Conservation (phyloP, 495 filamentous ascomycete species). For the Penicillium coffeae region DNA sequence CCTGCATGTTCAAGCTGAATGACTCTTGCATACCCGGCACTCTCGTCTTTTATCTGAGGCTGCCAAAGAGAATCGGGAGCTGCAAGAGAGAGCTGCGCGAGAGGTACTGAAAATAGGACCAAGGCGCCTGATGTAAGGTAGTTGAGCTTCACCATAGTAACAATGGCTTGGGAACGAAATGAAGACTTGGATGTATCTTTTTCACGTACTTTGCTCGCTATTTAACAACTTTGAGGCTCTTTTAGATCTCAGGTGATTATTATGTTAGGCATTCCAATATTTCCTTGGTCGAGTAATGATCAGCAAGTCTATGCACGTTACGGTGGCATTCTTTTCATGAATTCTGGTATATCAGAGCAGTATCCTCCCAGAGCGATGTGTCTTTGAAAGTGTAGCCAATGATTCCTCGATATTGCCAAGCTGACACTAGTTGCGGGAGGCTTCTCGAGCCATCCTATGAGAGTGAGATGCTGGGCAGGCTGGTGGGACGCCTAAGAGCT, state of each 20-base stretch:
- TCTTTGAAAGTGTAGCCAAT: too few species aligned
- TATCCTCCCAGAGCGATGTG: too few species aligned
- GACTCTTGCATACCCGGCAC: background rate
- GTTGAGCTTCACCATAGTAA: background rate
- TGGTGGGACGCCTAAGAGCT: too few species aligned
- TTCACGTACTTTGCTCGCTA: background rate
- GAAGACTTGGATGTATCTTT: background rate
- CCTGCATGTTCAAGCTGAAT: slow-evolving; percentile 1
- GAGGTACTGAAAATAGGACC: too few species aligned
- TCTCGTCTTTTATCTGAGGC: background rate
- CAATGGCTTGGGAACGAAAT: background rate
- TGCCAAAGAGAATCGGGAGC: background rate
- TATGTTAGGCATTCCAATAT: background rate
- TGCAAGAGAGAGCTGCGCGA: background rate
- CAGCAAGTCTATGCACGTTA: background rate
- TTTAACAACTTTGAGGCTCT: background rate
- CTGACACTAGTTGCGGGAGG: too few species aligned
- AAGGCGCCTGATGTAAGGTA: too few species aligned
- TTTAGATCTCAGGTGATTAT: background rate
- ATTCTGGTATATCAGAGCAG: too few species aligned
- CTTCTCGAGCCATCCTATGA: too few species aligned
- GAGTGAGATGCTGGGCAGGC: too few species aligned
- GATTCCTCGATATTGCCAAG: too few species aligned
- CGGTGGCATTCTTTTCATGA: background rate
- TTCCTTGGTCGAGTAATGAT: background rate